Base-by-base conservation (phyloP, 768 basidiomycete genomes). In the Gyrodon lividus region DNA sequence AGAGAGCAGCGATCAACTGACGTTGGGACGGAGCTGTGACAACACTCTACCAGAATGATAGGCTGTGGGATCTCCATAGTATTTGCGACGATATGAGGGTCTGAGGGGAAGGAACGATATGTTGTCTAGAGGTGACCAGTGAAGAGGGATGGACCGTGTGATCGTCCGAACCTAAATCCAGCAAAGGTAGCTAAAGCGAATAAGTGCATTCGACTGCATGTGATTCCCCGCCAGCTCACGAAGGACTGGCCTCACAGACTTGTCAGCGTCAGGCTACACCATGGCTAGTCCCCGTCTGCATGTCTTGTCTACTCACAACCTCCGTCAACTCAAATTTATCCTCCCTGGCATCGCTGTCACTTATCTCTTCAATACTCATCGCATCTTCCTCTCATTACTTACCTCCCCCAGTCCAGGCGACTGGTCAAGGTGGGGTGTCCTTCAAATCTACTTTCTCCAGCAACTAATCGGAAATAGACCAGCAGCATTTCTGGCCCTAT, bases 251-350 rank as follows among this genome's bases (percentile, higher is more conserved):
- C 41, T 16, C n/a, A 13, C 26, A 28, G 34, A 28, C 46, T 23
- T 13, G 9, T 16, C 24, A 12, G 17, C 23, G 50, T 30, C 39
- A 49, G 38, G 35, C 17, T 20, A 19, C 13, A 30, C 38, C 55
- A 69, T 70, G 68, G 20, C 47, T 39, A 44, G 45, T 47, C 49
- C 55, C 45, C 58, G 24, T 38, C 43, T 55, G 42, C 52, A 41
- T 5, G 44, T 56, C n/a, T 38, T 74, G 39, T 74, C 73, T 30
- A 64, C 71, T 50, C 83, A 89, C 65, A 79, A 82, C 1, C 63
- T 80, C 50, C 77, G 79, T 44, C 88, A 89, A 71, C 77, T 90
- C 62, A 87, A 89, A 63, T 83, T 89, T 49, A 80, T 89, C 41
- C 60, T 89, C 10, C 87, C 89, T n/a, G 88, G 89, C 10, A 82